Evolutionary conservation across 2,329 filamentous ascomycete species (phyloP).

Genomic region (Chaetomium sp.): DNA sequence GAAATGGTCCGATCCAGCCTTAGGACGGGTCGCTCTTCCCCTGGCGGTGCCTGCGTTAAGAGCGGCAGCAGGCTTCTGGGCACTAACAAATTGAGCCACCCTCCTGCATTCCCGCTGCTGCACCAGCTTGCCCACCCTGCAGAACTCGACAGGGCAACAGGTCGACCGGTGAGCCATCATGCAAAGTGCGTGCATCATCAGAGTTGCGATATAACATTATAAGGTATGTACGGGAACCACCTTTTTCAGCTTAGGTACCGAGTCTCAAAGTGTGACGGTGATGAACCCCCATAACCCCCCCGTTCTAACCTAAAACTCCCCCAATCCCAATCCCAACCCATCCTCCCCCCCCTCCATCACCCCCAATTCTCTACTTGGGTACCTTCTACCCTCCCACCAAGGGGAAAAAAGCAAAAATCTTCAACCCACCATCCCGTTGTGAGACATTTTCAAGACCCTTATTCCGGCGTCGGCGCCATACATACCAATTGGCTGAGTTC

Average conservation of each 20-base stretch:
- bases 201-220: background rate
- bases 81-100: conserved; percentile 1
- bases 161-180: conserved; percentile 26
- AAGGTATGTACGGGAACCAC: conserved; percentile 19
- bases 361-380: background rate
- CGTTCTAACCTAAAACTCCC: background rate
- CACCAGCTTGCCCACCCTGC: conserved; percentile 19
- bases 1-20: conserved; percentile 25
- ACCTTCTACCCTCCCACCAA: conserved; percentile 8
- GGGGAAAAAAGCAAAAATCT: conserved; percentile 7
- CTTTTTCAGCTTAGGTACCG: background rate
- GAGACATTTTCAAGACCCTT: conserved; percentile 32
- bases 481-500: conserved; percentile 29
- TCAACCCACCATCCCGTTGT: conserved; percentile 18
- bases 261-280: background rate
- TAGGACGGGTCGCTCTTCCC: conserved; percentile 19
- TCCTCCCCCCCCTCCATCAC: background rate
- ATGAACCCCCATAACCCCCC: background rate
- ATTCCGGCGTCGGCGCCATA: conserved; percentile 26
- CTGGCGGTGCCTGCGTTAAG: conserved; percentile 16
- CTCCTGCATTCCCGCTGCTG: conserved; percentile 16
- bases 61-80: conserved; percentile 5
- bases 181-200: conserved; percentile 10
- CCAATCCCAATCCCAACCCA: background rate
- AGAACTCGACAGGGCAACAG: background rate